Evolutionary conservation across 2,329 filamentous ascomycete genomes (phyloP), one percentile per base, ranked within the genome.

Genomic region (Aplosporella prunicola): DNA sequence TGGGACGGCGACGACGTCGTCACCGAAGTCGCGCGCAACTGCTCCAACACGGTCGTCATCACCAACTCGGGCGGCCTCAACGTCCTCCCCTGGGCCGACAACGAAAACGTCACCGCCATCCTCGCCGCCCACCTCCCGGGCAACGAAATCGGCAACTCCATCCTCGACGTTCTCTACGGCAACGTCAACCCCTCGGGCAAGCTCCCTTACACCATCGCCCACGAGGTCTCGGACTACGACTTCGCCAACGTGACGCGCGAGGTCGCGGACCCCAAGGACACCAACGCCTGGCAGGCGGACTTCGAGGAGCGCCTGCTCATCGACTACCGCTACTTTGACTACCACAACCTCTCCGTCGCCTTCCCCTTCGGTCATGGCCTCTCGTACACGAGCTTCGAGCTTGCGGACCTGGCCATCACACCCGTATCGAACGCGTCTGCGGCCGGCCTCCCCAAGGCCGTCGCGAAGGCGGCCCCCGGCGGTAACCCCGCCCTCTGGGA

Each of bases 251-350:
- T 47, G 44, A 24, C 30, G 43, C 2, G 31, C 41, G 6, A 46
- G 46, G 4, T 46, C 46, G 34, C 27, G 47, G 2, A 44, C 47
- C 8, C 28, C 18, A 29, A 17, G 33, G 29, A 37, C 39, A 32
- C 39, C 33, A 24, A 36, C 39, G 39, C 39, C 11, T 41, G 39
- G 39, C 39, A 41, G n/a, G 16, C 39, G 23, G 33, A 85, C 45
- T 93, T 91, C 55, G 71, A 69, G 1, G 85, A 94, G 53, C 85
- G 85, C 0, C 62, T 94, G 0, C 88, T 88, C 53, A 78, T 93
- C 47, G 89, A 95, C 64, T 94, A 95, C 62, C 79, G 87, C 9
- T 75, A 88, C 58, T 88, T 95, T 48, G 87, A 94, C 65, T 83
- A 81, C 53, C 60, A 80, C 38, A 67, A 70, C 40, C 79, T 91